A percentile compares a stretch with the other conserved stretches of the same genome.
Evolutionary conservation across 2,329 filamentous ascomycete species (phyloP).

Genomic region (Setomelanomma holmii): DNA sequence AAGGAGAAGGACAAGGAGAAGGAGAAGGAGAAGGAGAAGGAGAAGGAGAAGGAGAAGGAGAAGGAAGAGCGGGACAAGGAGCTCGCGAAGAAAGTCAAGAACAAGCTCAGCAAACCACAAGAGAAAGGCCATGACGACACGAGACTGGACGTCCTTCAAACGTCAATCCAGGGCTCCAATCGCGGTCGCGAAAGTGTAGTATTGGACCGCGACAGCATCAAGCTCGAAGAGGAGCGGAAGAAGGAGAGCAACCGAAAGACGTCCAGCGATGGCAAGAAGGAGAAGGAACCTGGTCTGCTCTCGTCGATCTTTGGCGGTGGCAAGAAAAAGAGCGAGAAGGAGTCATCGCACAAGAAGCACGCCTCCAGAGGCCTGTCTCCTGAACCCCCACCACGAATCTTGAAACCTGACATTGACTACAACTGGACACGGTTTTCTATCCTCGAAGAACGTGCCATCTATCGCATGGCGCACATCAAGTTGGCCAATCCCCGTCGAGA

Average conservation of each 20-base stretch:
- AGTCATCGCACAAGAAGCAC: conserved; percentile 75
- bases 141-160: conserved; percentile 84
- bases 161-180: conserved; percentile 73
- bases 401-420: conserved; percentile 90
- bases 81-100: conserved; percentile 57
- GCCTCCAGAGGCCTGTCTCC: conserved; percentile 78
- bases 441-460: conserved; percentile 94
- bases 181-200: conserved; percentile 81
- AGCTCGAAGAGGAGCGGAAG: conserved; percentile 80
- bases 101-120: conserved; percentile 70
- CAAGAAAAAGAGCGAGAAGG: conserved; percentile 85
- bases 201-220: conserved; percentile 78
- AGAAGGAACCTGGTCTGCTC: conserved; percentile 87
- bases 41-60: conserved; percentile 54
- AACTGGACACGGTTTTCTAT: conserved; percentile 96
- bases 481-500: conserved; percentile 94
- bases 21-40: conserved; percentile 49
- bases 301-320: conserved; percentile 90
- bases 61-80: conserved; percentile 51
- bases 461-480: conserved; percentile 98
- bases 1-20: conserved; percentile 53
- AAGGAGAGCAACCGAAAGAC: conserved; percentile 80
- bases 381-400: conserved; percentile 71
- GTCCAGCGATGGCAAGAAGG: conserved; percentile 75
- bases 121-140: conserved; percentile 72